Base-by-base conservation (phyloP, 2,329 filamentous ascomycete species). In the Sclerotinia nivalis region DNA sequence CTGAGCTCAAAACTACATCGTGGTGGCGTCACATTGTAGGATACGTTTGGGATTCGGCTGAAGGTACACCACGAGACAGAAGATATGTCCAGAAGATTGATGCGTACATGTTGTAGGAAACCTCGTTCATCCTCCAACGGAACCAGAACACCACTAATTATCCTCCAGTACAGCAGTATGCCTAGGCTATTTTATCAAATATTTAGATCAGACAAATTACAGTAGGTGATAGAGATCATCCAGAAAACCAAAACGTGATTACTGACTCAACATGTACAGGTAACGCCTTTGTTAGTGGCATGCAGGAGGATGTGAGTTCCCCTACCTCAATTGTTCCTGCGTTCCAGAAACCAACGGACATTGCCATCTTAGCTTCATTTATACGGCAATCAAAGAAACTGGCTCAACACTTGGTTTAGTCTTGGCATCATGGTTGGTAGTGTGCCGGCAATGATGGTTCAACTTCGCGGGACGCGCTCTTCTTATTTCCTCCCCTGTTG, bases 301-400 rank as follows among this genome's bases (percentile, higher is more conserved):
- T 78, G 77, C 69, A 72, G 62, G 79, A 84, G 66, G 80, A 85
- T 67, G 59, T 61, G 20, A 28, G 59, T 25, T 28, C 37, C 37
- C 40, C 40, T 43, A 43, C 1, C 40, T 13, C 13, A 43, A 43
- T 13, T 13, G 3, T 43, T 43, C 40, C 15, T 43, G 40, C 40
- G 4, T 43, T 43, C 40, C 40, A 43, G 13, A 43, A 13, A 15
- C 40, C 40, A 43, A 43, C 4, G 40, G 2, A 43, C 13, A 15
- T 1, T 61, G 22, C 15, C 13, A 15, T 25, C 25, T 49, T 28
- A 61, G 59, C 78, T 86, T 6, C 73, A 78, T 4, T 75, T 88
- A 12, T 83, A 84, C 58, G 81, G 81, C 1, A 87, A 88, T 70
- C 80, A 88, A 70, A 80, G 87, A 47, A 87, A 88, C 70, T 83